These are phyloP conservation scores for Gilbertella persicaria DNA, from an alignment of 371 early-diverging fungal genomes.

Conservation along the genomic window DNA sequence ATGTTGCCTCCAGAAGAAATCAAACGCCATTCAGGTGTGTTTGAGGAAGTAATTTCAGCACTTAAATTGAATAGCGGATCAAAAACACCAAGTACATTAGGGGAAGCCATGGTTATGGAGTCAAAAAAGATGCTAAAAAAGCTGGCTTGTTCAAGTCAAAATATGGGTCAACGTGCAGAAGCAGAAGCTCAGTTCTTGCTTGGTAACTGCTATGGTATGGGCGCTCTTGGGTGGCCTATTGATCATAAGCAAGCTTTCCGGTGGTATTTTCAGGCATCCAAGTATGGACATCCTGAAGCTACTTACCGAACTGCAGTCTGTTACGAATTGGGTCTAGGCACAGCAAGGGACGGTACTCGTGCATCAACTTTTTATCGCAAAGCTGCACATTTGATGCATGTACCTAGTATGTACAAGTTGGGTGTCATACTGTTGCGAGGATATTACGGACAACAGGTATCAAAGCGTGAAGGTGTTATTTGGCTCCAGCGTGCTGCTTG, in stretches of 20 bases:
- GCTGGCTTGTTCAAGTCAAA: slow-evolving; percentile 61
- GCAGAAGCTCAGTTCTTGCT: slow-evolving; percentile 91
- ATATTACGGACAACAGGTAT: slow-evolving; percentile 61
- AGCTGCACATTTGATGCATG: slow-evolving; percentile 88
- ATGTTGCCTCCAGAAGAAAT: background rate
- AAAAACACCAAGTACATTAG: slow-evolving; percentile 18
- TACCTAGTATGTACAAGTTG: slow-evolving; percentile 94
- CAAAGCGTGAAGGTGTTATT: slow-evolving; percentile 87
- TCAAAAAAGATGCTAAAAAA: slow-evolving; percentile 73
- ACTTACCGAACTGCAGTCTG: slow-evolving; percentile 96
- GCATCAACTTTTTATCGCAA: slow-evolving; percentile 92
- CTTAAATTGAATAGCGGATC: background rate
- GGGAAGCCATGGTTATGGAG: slow-evolving; percentile 64
- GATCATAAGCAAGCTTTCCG: slow-evolving; percentile 89
- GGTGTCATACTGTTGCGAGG: slow-evolving; percentile 89
- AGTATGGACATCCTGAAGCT: slow-evolving; percentile 88
- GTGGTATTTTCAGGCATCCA: slow-evolving; percentile 89
- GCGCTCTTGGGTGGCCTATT: slow-evolving; percentile 69
- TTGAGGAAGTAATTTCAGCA: slow-evolving; percentile 2
- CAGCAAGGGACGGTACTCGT: slow-evolving; percentile 76
- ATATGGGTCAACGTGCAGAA: slow-evolving; percentile 60
- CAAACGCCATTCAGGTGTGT: background rate
- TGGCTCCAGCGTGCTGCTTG: slow-evolving; percentile 92
- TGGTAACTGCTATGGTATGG: slow-evolving; percentile 86
- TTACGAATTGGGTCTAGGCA: slow-evolving; percentile 93